These are phyloP conservation scores for Aeschynomene evenia DNA, from an alignment of 306 rosid genomes.

Conservation along the genomic window DNA sequence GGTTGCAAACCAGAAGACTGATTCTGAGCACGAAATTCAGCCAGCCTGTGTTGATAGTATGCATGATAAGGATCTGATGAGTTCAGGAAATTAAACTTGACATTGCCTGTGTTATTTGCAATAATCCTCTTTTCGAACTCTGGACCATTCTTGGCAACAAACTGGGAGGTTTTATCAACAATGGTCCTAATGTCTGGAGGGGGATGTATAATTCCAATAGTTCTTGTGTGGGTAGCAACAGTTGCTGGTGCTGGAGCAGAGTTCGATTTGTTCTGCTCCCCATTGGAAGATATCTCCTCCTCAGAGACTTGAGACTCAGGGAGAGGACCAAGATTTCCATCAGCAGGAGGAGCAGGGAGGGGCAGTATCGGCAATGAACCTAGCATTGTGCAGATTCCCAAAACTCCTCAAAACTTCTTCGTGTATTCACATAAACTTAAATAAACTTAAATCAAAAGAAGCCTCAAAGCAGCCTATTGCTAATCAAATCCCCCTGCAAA, in stretches of 20 bases:
- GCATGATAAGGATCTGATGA: conserved; percentile 83
- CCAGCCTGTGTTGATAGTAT: conserved; percentile 81
- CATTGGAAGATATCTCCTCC: conserved; percentile 27
- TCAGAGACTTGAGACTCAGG: conserved; percentile 52
- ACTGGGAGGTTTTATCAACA: conserved; percentile 86
- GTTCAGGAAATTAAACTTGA: conserved; percentile 74
- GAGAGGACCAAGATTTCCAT: conserved; percentile 69
- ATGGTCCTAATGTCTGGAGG: conserved; percentile 86
- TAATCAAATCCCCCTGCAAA: conserved; percentile 25
- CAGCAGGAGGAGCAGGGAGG: conserved; percentile 84
- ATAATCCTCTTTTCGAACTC: conserved; percentile 92
- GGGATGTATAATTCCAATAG: conserved; percentile 92
- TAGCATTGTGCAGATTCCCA: conserved; percentile 43
- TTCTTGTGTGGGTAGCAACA: conserved; percentile 82
- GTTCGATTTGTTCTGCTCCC: conserved; percentile 46
- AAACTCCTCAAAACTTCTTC: neutral
- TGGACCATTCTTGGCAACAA: conserved; percentile 86
- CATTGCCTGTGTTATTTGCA: conserved; percentile 75
- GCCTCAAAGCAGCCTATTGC: conserved; percentile 10
- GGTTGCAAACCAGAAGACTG: conserved; percentile 56
- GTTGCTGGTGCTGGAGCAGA: conserved; percentile 37
- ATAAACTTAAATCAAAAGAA: conserved; percentile 1
- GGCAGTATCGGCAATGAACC: conserved; percentile 76
- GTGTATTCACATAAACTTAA: conserved; percentile 1
- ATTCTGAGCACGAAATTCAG: conserved; percentile 80